Base-by-base conservation (phyloP, 169 alveolate genomes). In the Cryptosporidium parvum region DNA sequence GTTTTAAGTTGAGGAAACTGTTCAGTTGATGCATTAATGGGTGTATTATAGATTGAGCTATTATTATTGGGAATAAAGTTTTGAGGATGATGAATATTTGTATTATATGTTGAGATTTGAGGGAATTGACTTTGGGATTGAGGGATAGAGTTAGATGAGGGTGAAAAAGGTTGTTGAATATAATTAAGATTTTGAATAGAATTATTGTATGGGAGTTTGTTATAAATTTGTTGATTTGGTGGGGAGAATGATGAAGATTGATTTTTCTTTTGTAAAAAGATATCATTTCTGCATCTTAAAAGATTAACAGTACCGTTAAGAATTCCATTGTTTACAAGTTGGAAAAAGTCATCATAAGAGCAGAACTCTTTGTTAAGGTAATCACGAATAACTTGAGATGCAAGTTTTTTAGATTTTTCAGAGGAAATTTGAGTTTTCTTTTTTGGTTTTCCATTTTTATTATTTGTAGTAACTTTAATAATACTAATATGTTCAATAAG, bases 401-500 rank as follows among this genome's bases (percentile, higher is more conserved):
- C 70, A 8, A 73, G 59, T 21, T 73, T 59, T 9, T 12, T 56
- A n/a, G 86, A 73, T 73, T 73, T 73, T 29, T 73, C 71, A 0
- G 59, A 23, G 0, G 86, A 73, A 8, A 73, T 9, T 35, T 58
- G 86, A 35, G 70, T 73, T 59, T 59, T 73, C 35, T 56, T 73
- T 59, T 39, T 53, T 26, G 48, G 59, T 51, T 42, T 70, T 35
- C 44, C 29, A 33, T 69, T 44, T 31, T 48, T 45, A 37, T 59
- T 73, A 58, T 33, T 73, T 14, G 58, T 33, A 16, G 86, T 73
- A 31, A 59, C 86, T 35, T 73, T 73, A 58, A 73, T 73, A 26
- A 73, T 73, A n/a, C 86, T 73, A 56, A 73, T 73, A 35, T 73
- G 86, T n/a, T 73, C 86, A 31, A 73, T 73, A 33, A 73, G 29